Conservation (phyloP, 441 rosid species). For the Adansonia gregorii region DNA sequence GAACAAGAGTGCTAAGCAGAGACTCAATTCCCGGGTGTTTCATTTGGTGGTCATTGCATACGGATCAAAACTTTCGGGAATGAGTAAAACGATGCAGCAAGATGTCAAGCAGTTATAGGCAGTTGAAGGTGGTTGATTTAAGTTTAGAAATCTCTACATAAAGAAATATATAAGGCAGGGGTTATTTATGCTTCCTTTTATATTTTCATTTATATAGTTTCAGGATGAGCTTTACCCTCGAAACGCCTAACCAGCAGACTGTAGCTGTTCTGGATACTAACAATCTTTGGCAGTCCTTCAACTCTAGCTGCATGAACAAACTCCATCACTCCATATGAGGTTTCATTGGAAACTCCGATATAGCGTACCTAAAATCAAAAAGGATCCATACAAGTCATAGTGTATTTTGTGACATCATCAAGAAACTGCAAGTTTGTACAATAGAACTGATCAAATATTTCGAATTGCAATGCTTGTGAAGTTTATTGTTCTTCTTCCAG, state of each 20-base stretch:
- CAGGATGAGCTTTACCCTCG: conserved; percentile 52
- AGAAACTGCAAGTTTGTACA: background rate
- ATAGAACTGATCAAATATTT: background rate
- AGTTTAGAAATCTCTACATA: background rate
- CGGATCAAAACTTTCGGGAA: background rate
- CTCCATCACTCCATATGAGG: conserved; percentile 95
- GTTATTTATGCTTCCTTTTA: background rate
- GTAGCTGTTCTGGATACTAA: conserved; percentile 88
- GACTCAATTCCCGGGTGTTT: background rate
- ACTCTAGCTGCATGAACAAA: conserved; percentile 80
- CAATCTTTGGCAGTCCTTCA: conserved; percentile 85
- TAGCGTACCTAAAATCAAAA: conserved; percentile 65
- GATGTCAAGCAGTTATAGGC: background rate
- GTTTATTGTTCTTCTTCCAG: background rate
- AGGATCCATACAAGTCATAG: conserved; percentile 25
- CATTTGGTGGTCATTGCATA: background rate
- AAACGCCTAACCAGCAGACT: conserved; percentile 74
- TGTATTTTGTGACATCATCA: conserved; percentile 4
- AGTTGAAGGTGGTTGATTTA: background rate
- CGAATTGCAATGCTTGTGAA: background rate
- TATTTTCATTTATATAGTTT: conserved; percentile 1
- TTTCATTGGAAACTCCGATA: conserved; percentile 89
- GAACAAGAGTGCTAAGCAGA: background rate
- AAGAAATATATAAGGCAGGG: background rate
- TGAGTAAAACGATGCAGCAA: background rate